A percentile compares a stretch with the other conserved stretches of the same genome.
These are phyloP conservation scores for Ganoderma sp. DNA, from an alignment of 1,284 basidiomycete genomes.

Conservation along the genomic window DNA sequence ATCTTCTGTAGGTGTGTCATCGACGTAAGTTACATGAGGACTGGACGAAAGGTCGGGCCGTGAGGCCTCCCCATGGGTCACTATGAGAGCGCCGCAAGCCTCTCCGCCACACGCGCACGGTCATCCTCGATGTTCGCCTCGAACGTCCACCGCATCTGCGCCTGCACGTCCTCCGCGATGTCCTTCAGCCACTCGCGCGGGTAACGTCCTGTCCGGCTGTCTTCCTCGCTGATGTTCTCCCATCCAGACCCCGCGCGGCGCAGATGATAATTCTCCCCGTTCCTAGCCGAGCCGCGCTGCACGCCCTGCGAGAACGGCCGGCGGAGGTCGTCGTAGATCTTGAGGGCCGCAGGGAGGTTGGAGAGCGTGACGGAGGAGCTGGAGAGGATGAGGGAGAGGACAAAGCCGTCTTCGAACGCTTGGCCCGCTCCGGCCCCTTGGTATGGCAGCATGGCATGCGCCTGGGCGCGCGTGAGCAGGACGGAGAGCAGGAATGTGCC, in stretches of 20 bases:
- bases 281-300: slow-evolving; percentile 15
- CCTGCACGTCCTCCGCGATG: slow-evolving; percentile 7
- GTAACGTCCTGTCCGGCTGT: slow-evolving; percentile 16
- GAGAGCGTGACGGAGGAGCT: slow-evolving; percentile 5
- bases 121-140: neutral
- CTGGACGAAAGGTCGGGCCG: no score
- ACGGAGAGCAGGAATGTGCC: slow-evolving; percentile 19
- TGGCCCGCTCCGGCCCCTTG: slow-evolving; percentile 48
- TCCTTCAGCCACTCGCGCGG: slow-evolving; percentile 9
- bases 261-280: slow-evolving; percentile 6
- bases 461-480: slow-evolving; percentile 7
- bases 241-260: neutral
- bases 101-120: neutral
- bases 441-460: slow-evolving; percentile 40
- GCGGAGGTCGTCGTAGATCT: slow-evolving; percentile 23
- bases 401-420: slow-evolving; percentile 41
- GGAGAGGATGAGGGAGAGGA: slow-evolving; percentile 22
- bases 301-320: slow-evolving; percentile 25
- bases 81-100: neutral
- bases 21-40: no score
- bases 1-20: no score
- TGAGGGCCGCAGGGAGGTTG: slow-evolving; percentile 10
- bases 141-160: neutral
- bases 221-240: slow-evolving; percentile 12
- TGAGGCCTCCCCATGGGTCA: no score